Base-by-base conservation (phyloP, 1,139 yeast species). In the Scheffersomyces insectosa region DNA sequence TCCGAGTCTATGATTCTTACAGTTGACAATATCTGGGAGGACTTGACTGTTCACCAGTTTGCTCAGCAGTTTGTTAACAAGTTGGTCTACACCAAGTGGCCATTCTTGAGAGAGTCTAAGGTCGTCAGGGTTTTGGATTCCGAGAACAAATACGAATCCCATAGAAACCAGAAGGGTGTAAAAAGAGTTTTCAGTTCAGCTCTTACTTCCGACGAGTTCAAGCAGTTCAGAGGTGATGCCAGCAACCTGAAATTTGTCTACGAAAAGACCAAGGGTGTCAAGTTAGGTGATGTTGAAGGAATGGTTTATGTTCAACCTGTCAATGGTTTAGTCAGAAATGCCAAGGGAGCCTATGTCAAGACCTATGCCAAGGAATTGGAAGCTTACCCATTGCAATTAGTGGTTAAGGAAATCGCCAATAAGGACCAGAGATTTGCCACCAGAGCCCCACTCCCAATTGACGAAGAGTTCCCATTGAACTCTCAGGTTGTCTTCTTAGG, bases 401-500 rank as follows among this genome's bases (percentile, higher is more conserved):
- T 91, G 52, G 95, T 93, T 9, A 88, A 87, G 50, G 77, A 78
- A 36, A 93, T 93, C 13, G 68, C 70, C 29, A 81, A 88, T 60
- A 80, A 80, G 54, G 99, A 93, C 62, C 74, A 70, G 48, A 79
- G 99, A 59, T 89, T 72, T 59, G 67, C 70, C 31, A 89, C 89
- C 54, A 82, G 83, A 51, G 81, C 85, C 2, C 90, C 98, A 3
- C 60, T 81, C 40, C 90, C 97, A 9, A 73, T 93, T 46, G 83
- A 81, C 7, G 81, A 86, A 51, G 98, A 93, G 61, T 93, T 79
- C 65, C 97, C 98, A 20, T 46, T 77, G 5, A 83, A 79, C 14
- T 77, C 88, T 0, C 80, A 81, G 44, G 93, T 84, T 33, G 79
- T 91, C n/a, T 88, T 88, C 60, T 72, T 93, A 48, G 96, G 98